These are phyloP conservation scores for Trebouxia gelatinosa DNA, from an alignment of 163 green algal species.

Conservation along the genomic window DNA sequence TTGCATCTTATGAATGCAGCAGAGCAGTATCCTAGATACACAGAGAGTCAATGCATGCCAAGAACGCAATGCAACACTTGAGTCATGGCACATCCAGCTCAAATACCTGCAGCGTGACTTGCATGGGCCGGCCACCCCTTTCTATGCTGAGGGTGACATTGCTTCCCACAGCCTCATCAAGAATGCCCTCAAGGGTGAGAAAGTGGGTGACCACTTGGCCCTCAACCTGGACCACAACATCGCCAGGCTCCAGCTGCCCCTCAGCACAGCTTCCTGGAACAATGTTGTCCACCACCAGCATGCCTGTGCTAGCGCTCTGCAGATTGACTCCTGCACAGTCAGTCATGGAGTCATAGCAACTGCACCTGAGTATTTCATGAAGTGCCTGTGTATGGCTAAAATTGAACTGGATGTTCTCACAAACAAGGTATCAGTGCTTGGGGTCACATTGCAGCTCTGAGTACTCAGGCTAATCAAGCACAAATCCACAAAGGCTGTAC, in stretches of 20 bases:
- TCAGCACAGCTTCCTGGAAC: conserved; percentile 72
- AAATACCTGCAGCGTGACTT: not conserved
- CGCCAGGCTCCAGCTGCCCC: conserved; percentile 73
- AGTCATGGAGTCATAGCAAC: no score
- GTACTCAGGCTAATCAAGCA: no score
- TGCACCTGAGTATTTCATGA: no score
- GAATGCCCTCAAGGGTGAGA: conserved; percentile 68
- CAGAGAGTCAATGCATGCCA: not conserved
- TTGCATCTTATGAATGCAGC: not conserved
- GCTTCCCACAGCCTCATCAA: conserved; percentile 65
- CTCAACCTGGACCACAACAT: conserved; percentile 76
- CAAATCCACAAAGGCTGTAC: no score
- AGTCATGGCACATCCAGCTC: not conserved
- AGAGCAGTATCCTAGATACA: not conserved
- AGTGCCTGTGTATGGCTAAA: no score
- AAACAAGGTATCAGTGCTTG: no score
- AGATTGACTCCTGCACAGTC: no score
- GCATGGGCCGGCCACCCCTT: conserved; percentile 50
- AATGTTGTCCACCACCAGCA: conserved; percentile 85
- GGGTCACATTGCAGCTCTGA: no score
- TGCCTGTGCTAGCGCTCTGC: conserved; percentile 62
- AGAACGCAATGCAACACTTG: not conserved
- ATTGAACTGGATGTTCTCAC: no score
- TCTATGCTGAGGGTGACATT: conserved; percentile 68
- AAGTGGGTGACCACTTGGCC: conserved; percentile 67